Conservation (phyloP, 495 filamentous ascomycete species). For the Mycothermus thermophilus region DNA sequence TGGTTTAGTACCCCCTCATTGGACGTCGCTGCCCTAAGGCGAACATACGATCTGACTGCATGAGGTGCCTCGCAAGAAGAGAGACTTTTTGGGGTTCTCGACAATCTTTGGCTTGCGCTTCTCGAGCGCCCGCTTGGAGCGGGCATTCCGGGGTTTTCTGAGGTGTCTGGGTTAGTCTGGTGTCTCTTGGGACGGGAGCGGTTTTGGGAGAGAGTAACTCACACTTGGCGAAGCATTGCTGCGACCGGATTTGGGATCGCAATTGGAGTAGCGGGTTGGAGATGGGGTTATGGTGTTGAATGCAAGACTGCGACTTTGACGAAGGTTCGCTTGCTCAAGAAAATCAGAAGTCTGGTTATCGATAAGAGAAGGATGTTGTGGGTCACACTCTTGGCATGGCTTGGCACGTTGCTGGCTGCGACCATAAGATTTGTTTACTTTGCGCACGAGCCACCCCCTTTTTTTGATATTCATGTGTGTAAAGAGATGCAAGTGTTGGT, state of each 20-base stretch:
- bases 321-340: constrained; percentile 4
- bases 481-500: no score
- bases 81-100: constrained; percentile 76
- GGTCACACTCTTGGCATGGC: not conserved
- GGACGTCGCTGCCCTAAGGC: no score
- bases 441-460: constrained; percentile 1
- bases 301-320: not conserved
- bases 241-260: not conserved
- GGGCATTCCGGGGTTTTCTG: constrained; percentile 84
- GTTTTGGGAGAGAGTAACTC: not conserved
- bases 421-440: not conserved
- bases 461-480: not conserved
- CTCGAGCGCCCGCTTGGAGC: constrained; percentile 85
- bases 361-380: constrained; percentile 9
- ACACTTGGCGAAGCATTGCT: constrained; percentile 25
- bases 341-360: constrained; percentile 11
- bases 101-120: constrained; percentile 74
- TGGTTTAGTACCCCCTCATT: not conserved
- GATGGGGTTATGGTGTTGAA: no score
- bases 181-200: no score
- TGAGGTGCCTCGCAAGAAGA: constrained; percentile 73
- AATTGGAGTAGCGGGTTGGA: not conserved
- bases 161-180: no score
- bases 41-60: constrained; percentile 50
- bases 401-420: not conserved